Evolutionary conservation across 1,284 basidiomycete genomes (phyloP), one percentile per base, ranked within the genome.

Genomic region (Ganoderma sinense): DNA sequence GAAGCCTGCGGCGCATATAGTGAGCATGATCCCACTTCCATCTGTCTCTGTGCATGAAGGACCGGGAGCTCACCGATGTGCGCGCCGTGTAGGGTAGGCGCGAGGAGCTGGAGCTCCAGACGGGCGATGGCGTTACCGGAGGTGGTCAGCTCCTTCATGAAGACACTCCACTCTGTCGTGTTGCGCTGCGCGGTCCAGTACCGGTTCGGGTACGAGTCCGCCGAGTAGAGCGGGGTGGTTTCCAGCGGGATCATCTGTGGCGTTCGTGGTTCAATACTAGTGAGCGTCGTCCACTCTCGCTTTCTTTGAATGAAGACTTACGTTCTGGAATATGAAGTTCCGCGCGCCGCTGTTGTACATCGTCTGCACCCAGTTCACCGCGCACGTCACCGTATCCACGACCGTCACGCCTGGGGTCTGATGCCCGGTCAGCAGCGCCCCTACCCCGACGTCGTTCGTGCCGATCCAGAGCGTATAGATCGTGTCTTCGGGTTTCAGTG

Each of bases 381-480:
- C 82, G 67, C 85, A 86, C 23, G 75, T 66, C 26, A 82, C 77
- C 4, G 81, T 82, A 53, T 84, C 77, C 7, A 85, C 84, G 66
- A 87, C 74, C 6, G 83, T 85, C 8, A 84, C 82, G 1, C 79
- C 81, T 0, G 80, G 76, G 0, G 76, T 70, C 63, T 80, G 76
- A 4, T 76, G 69, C 1, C 84, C 84, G 0, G 83, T 84, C 29
- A 85, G 62, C 20, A 86, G 74, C 31, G 78, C 81, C 36, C 72
- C 74, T 26, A 58, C 80, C 7, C 86, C 86, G 11, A 86, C 76
- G 73, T 85, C 85, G 71, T 86, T 86, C n/a, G 85, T 85, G 10
- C 85, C 85, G 67, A 86, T 86, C 86, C 85, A 86, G 8, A 87
- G 77, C n/a, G 84, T 84, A 70, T 84, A 86, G 16, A 86, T 72